Conservation (phyloP, 768 basidiomycete genomes). For the Termitomyces sp. region DNA sequence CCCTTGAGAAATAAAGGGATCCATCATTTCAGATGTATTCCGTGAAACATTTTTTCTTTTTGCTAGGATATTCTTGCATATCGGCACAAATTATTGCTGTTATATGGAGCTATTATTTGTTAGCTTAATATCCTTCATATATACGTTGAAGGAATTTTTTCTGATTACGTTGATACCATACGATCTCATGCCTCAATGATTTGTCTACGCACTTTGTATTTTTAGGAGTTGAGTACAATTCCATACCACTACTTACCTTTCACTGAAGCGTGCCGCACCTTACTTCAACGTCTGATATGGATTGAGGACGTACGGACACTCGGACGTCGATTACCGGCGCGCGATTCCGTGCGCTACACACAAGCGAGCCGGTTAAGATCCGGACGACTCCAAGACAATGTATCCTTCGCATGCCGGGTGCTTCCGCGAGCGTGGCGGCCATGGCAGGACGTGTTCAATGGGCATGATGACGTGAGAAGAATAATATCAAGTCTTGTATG, state of each 20-base stretch:
- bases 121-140: constrained; percentile 6
- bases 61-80: constrained; percentile 1
- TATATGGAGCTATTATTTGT: neutral
- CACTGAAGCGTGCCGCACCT: neutral
- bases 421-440: too few relatives aligned
- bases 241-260: neutral
- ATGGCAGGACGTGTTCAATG: too few relatives aligned
- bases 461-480: too few relatives aligned
- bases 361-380: neutral
- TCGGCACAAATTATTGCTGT: neutral
- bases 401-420: neutral
- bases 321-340: too few relatives aligned
- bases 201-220: constrained; percentile 2
- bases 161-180: constrained; percentile 1
- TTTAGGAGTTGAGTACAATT: neutral
- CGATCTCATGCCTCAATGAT: constrained; percentile 7
- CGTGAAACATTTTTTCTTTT: neutral
- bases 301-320: too few relatives aligned
- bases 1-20: constrained; percentile 13
- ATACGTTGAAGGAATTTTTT: neutral
- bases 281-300: neutral
- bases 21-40: neutral
- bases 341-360: neutral
- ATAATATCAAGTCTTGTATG: neutral
- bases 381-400: neutral